These are phyloP conservation scores for Leccinum subfulvum DNA, from an alignment of 1,284 basidiomycete species.

Conservation along the genomic window DNA sequence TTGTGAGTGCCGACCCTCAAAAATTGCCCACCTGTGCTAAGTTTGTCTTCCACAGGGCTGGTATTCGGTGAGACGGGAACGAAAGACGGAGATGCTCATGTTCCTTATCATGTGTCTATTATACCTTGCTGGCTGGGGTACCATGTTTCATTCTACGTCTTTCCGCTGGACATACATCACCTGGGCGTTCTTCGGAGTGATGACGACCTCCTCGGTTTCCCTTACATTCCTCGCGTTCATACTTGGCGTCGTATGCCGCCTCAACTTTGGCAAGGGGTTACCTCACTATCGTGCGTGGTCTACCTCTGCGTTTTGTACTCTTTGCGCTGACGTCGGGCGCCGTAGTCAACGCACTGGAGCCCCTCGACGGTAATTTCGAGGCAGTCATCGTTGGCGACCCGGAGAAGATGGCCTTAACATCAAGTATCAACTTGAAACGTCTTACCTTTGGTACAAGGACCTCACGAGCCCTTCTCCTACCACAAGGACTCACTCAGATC, in stretches of 20 bases:
- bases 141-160: constrained; percentile 67
- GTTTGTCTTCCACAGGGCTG: constrained; percentile 52
- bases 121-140: constrained; percentile 65
- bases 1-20: constrained; percentile 38
- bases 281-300: constrained; percentile 57
- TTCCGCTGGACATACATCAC: constrained; percentile 75
- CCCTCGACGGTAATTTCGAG: constrained; percentile 46
- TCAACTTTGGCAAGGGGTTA: constrained; percentile 76
- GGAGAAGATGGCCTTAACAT: constrained; percentile 70
- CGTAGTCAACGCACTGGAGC: constrained; percentile 57
- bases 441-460: background rate
- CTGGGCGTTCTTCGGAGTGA: constrained; percentile 72
- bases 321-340: background rate
- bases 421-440: constrained; percentile 41
- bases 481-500: constrained; percentile 28
- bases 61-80: constrained; percentile 70
- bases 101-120: constrained; percentile 62
- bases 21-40: constrained; percentile 6
- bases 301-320: background rate
- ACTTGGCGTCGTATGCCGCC: constrained; percentile 62
- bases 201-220: constrained; percentile 56
- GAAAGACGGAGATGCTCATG: constrained; percentile 52
- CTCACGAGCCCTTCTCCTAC: background rate
- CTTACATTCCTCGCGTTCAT: constrained; percentile 55
- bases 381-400: constrained; percentile 39